Evolutionary conservation across 306 rosid genomes (phyloP).

Genomic region (Trichosanthes truncata): DNA sequence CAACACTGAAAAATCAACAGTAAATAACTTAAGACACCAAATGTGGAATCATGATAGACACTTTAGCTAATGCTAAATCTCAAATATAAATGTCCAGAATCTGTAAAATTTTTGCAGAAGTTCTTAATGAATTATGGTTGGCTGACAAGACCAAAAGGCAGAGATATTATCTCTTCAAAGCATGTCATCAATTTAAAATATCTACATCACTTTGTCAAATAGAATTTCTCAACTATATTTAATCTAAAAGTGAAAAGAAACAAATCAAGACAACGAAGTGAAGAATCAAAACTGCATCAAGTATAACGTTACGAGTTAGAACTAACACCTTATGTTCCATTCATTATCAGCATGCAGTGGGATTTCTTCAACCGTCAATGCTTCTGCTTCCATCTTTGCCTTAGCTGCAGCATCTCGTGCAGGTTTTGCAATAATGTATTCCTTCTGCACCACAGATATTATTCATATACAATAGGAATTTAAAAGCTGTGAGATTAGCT

Average conservation of each 20-base stretch:
- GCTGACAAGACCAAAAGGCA: not conserved
- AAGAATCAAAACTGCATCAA: not conserved
- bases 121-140: not conserved
- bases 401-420: slow-evolving; percentile 84
- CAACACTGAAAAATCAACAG: slow-evolving; percentile 46
- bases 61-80: not conserved
- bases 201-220: not conserved
- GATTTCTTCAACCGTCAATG: slow-evolving; percentile 34
- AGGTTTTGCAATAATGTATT: slow-evolving; percentile 58
- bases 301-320: not conserved
- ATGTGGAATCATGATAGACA: not conserved
- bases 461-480: slow-evolving; percentile 4
- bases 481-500: not conserved
- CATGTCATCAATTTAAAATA: not conserved
- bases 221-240: not conserved
- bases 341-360: slow-evolving; percentile 85
- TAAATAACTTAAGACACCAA: not conserved
- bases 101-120: not conserved
- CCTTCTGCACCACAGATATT: slow-evolving; percentile 44
- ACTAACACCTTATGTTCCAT: slow-evolving; percentile 82
- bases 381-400: slow-evolving; percentile 71
- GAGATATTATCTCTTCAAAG: not conserved
- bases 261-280: not conserved
- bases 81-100: not conserved
- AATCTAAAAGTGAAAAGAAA: not conserved